phyloP scores from a whole-genome alignment of 495 filamentous ascomycete species.

The Neurospora pannonica region DNA sequence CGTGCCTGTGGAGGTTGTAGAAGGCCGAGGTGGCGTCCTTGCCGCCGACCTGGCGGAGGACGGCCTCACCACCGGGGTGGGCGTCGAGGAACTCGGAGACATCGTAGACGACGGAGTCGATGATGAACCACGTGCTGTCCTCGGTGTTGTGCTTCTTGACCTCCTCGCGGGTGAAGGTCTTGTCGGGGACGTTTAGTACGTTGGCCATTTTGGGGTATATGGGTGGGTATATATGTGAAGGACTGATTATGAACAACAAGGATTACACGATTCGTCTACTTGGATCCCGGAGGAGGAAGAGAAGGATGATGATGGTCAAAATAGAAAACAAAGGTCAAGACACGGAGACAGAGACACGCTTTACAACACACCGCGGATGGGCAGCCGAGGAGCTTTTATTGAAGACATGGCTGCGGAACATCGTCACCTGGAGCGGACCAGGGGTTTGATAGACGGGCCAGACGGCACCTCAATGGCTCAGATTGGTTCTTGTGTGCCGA shows the following conservation, averaged over 20 bases:
- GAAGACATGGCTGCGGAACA: neutral
- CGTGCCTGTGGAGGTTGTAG: constrained; percentile 89
- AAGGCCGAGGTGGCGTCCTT: constrained; percentile 79
- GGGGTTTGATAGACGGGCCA: neutral
- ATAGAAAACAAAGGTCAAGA: neutral
- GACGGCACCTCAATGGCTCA: neutral
- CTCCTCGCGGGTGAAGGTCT: constrained; percentile 60
- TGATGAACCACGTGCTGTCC: constrained; percentile 69
- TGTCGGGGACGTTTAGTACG: constrained; percentile 17
- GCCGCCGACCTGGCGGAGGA: constrained; percentile 77
- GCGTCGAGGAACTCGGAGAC: constrained; percentile 86
- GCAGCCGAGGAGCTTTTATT: neutral
- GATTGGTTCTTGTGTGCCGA: neutral
- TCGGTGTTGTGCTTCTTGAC: constrained; percentile 77
- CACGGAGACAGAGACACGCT: neutral
- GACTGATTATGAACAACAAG: neutral
- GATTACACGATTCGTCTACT: neutral
- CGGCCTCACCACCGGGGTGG: constrained; percentile 77
- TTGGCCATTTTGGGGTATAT: neutral
- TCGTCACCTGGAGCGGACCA: neutral
- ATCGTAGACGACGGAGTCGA: constrained; percentile 89
- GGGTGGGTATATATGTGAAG: neutral
- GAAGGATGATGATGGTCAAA: neutral
- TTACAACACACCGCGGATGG: neutral
- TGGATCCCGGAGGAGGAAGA: neutral